Evolutionary conservation across 371 early-diverging fungal species (phyloP).

Genomic region (Dipsacomyces acuminosporus): DNA sequence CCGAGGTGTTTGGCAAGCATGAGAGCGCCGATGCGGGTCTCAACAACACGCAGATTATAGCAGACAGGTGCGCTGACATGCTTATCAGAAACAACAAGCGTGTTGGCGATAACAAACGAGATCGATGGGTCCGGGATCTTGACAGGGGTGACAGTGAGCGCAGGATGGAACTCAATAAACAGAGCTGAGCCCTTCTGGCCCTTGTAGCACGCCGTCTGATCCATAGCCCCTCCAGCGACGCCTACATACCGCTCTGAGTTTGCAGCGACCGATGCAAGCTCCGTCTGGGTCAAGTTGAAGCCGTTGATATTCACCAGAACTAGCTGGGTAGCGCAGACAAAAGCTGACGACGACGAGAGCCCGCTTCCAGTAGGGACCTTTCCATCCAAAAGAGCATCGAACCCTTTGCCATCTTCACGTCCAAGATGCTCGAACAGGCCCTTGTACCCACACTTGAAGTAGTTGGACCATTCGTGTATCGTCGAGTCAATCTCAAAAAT

Average conservation of each 20-base stretch:
- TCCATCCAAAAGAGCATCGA: slow-evolving; percentile 69
- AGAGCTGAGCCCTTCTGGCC: slow-evolving; percentile 66
- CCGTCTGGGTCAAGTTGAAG: slow-evolving; percentile 54
- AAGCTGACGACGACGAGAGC: slow-evolving; percentile 79
- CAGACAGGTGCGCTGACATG: slow-evolving; percentile 79
- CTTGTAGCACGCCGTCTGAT: slow-evolving; percentile 85
- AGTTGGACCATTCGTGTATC: slow-evolving; percentile 75
- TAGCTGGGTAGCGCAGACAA: slow-evolving; percentile 73
- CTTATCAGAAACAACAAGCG: slow-evolving; percentile 84
- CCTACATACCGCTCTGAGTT: slow-evolving; percentile 78
- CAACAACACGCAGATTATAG: slow-evolving; percentile 94
- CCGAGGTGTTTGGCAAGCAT: slow-evolving; percentile 59
- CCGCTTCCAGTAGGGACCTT: slow-evolving; percentile 83
- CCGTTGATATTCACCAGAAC: slow-evolving; percentile 62
- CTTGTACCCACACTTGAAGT: slow-evolving; percentile 84
- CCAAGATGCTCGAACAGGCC: slow-evolving; percentile 62
- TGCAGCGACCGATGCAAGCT: slow-evolving; percentile 72
- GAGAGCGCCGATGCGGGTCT: slow-evolving; percentile 77
- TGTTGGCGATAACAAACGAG: slow-evolving; percentile 87
- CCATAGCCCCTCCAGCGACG: slow-evolving; percentile 84
- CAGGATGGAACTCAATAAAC: slow-evolving; percentile 82
- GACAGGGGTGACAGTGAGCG: slow-evolving; percentile 61
- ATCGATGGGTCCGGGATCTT: slow-evolving; percentile 56
- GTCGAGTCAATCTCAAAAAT: slow-evolving; percentile 66
- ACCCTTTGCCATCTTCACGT: slow-evolving; percentile 57